Evolutionary conservation across 1,284 basidiomycete genomes (phyloP), one percentile per base, ranked within the genome.

Genomic region (Heterobasidion annosum): DNA sequence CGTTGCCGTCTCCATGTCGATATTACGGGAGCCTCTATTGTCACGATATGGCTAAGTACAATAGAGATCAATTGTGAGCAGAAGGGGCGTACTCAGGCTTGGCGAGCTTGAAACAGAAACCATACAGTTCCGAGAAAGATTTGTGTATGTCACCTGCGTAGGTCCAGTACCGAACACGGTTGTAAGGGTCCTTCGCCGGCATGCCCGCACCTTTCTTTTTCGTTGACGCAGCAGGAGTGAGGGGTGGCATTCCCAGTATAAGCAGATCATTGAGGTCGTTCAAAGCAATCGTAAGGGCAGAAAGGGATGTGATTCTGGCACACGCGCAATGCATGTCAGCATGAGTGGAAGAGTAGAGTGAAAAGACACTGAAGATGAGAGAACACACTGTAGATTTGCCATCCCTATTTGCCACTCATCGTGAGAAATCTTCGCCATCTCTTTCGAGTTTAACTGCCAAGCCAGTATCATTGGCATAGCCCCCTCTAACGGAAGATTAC

Each of bases 1-100:
- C 25, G 72, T 69, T 6, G 86, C 82, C 34, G 81, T 88, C 85
- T 91, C 87, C 73, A 90, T 87, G 53, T 90, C 87, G 58, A 90
- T 82, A 64, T 85, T 89, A 59, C 82, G 75, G 12, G 81, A 81
- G 65, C 77, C 75, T 63, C 85, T 88, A 15, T 8, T 46, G 18
- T 9, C 33, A 25, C 25, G 5, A 25, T 4, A 25, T 25, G 3
- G 4, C 25, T 25, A 0, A 25, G 25, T 49, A 45, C 37, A 40
- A 34, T 12, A 51, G 18, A 15, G 43, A 13, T 25, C 25, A 25
- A 5, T 5, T 25, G 37, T 40, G 37, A 40, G 37, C 37, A 40
- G 37, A 12, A n/a, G 19, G 18, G 8, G 55, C 64, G 53, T 43
- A 77, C 87, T 67, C 66, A 76, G 81, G 78, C 65, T 88, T 91